Evolutionary conservation across 495 filamentous ascomycete genomes (phyloP).

Genomic region (Filosporella fistucella): DNA sequence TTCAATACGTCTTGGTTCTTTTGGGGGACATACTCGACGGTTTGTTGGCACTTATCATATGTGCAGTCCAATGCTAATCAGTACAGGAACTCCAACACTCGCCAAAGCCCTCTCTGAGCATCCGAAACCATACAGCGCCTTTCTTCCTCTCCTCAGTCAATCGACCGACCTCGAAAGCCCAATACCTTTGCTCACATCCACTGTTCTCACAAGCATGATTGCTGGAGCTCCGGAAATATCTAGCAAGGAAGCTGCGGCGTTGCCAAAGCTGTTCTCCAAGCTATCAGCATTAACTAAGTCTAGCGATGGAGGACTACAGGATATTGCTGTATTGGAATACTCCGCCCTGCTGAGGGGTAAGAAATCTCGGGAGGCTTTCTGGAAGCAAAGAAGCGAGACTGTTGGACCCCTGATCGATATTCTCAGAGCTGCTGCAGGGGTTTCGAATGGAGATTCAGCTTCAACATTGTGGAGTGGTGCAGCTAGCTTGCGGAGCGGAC

Average conservation of each 20-base stretch:
- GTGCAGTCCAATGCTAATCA: no score
- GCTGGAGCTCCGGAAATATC: slow-evolving; percentile 58
- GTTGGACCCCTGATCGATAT: slow-evolving; percentile 79
- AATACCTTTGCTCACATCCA: slow-evolving; percentile 84
- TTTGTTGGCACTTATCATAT: slow-evolving; percentile 34
- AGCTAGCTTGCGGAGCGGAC: slow-evolving; percentile 43
- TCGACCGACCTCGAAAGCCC: slow-evolving; percentile 78
- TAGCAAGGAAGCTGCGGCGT: slow-evolving; percentile 54
- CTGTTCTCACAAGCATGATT: slow-evolving; percentile 78
- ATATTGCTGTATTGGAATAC: slow-evolving; percentile 91
- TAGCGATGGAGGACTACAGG: slow-evolving; percentile 82
- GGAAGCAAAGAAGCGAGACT: slow-evolving; percentile 80
- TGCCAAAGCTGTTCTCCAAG: slow-evolving; percentile 84
- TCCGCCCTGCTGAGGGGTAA: slow-evolving; percentile 77
- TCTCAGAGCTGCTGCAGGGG: slow-evolving; percentile 71
- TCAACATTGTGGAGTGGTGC: slow-evolving; percentile 62
- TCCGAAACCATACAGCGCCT: slow-evolving; percentile 74
- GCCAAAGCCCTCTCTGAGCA: slow-evolving; percentile 69
- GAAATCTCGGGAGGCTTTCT: slow-evolving; percentile 77
- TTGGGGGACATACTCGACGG: slow-evolving; percentile 84
- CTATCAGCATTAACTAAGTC: slow-evolving; percentile 77
- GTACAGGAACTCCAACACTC: slow-evolving; percentile 71
- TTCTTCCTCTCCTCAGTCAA: slow-evolving; percentile 79
- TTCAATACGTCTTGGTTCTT: slow-evolving; percentile 92
- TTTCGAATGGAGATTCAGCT: slow-evolving; percentile 63